A percentile compares a stretch with the other conserved stretches of the same genome.
phyloP scores from a whole-genome alignment of 2,329 filamentous ascomycete genomes.

The Hymenotorrendiella dingleyae region DNA sequence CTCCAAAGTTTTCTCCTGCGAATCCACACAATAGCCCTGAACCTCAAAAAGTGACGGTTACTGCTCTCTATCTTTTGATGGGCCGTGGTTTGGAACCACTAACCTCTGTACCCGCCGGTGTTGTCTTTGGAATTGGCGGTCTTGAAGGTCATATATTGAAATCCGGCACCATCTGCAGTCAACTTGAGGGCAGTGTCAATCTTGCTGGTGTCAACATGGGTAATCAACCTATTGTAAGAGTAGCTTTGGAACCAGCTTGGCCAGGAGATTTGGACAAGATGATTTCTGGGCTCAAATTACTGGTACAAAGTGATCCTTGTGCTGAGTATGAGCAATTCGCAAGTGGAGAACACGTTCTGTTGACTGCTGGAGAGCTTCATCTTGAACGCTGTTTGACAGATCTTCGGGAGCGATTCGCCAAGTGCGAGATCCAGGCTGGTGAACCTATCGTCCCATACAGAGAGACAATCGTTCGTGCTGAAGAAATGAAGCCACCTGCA shows the following conservation, averaged over 20 bases:
- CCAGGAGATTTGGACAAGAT: slow-evolving; percentile 90
- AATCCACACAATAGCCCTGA: slow-evolving; percentile 65
- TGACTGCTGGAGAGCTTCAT: slow-evolving; percentile 92
- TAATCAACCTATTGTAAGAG: slow-evolving; percentile 87
- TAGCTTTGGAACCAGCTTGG: slow-evolving; percentile 89
- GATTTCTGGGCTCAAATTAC: slow-evolving; percentile 77
- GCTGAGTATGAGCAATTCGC: slow-evolving; percentile 91
- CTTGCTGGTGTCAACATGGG: slow-evolving; percentile 77
- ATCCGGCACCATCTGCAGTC: slow-evolving; percentile 87
- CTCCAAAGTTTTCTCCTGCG: slow-evolving; percentile 87
- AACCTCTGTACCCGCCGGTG: slow-evolving; percentile 80
- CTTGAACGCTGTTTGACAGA: slow-evolving; percentile 92
- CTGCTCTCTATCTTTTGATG: slow-evolving; percentile 92
- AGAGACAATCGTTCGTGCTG: slow-evolving; percentile 79
- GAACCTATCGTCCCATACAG: slow-evolving; percentile 93
- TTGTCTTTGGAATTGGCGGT: slow-evolving; percentile 91
- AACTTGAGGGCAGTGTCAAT: slow-evolving; percentile 80
- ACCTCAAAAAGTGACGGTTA: slow-evolving; percentile 78
- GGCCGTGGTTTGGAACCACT: slow-evolving; percentile 80
- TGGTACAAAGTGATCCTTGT: slow-evolving; percentile 93
- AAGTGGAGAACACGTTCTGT: slow-evolving; percentile 89
- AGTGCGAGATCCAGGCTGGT: slow-evolving; percentile 89
- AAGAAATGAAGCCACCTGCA: slow-evolving; percentile 86
- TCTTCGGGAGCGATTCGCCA: slow-evolving; percentile 84
- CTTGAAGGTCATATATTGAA: slow-evolving; percentile 93